Evolutionary conservation across 805 yeast genomes (phyloP), one percentile per base, ranked within the genome.

Genomic region (Saccharomyces paradoxus): DNA sequence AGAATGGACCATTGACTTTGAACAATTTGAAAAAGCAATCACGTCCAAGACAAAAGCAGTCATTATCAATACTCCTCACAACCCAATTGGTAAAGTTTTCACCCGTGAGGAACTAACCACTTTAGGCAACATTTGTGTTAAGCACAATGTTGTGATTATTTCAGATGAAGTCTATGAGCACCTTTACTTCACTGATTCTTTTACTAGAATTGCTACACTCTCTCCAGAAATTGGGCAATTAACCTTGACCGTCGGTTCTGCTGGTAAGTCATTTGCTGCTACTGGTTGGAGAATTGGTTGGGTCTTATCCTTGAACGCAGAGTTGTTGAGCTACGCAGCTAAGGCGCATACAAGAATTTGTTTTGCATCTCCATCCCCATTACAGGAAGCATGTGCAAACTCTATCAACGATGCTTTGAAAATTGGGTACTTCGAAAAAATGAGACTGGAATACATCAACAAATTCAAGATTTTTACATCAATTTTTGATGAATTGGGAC

Each of bases 261-360:
- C 97, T 6, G 99, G 99, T 59, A 94, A 94, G 71, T 83, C 96
- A 0, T 94, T 94, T 74, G 96, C 97, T n/a, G 96, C 96, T 48
- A 94, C 99, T 12, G 99, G 99, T 53, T 94, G 98, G 97, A 84
- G 99, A 76, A 81, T 94, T 52, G 99, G 99, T 53, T 94, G 96
- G 95, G 79, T 92, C 41, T 84, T 91, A 58, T 98, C 97, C 6
- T 49, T 60, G 50, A 85, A 87, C 53, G 77, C 87, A n/a, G 87
- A 86, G 30, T 75, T 91, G 60, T 77, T 94, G 63, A 83, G 86
- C 60, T 89, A 87, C 66, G 96, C 84, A 4, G 78, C 89, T 6
- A 80, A 87, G 27, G 98, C 98, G 0, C 97, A 94, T 71, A 89
- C 97, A 1, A 81, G 99, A 71, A 92, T 94, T 63, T 89, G 96